Percentiles rank a stretch among this genome's conserved stretches.
These are phyloP conservation scores for Solanum hybrid DNA, from an alignment of 305 asterid species.

Conservation along the genomic window DNA sequence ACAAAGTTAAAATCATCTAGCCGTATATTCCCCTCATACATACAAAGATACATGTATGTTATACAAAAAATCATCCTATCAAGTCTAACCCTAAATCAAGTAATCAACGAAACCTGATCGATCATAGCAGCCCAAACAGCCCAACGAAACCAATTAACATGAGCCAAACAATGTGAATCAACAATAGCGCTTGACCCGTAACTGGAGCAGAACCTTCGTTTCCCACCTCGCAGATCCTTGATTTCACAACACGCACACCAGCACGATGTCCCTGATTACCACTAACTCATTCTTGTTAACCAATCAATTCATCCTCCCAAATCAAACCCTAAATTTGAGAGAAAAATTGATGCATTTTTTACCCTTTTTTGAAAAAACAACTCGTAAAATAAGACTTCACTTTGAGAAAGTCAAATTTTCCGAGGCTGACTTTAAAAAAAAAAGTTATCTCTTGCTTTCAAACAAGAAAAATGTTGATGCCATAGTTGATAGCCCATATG, in stretches of 20 bases:
- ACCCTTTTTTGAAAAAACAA: no score
- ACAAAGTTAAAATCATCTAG: background rate
- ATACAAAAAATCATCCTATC: background rate
- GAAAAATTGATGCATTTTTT: no score
- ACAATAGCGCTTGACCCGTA: conserved; percentile 74
- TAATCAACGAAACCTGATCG: background rate
- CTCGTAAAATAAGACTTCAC: no score
- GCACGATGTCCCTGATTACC: conserved; percentile 29
- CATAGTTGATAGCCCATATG: no score
- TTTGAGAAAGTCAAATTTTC: background rate
- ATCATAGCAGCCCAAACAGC: conserved; percentile 72
- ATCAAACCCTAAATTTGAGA: no score
- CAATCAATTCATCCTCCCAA: background rate
- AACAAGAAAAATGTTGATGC: no score
- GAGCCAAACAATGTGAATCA: conserved; percentile 88
- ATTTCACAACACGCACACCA: conserved; percentile 59
- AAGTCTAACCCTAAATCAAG: background rate
- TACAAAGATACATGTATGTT: background rate
- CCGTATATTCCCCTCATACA: background rate
- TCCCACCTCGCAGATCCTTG: conserved; percentile 69
- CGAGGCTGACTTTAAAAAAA: background rate
- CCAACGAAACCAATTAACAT: conserved; percentile 65
- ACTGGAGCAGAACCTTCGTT: conserved; percentile 62
- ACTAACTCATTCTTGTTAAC: background rate
- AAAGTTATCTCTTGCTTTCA: no score